These are phyloP conservation scores for Dothistroma pini DNA, from an alignment of 2,329 filamentous ascomycete species.

Conservation along the genomic window DNA sequence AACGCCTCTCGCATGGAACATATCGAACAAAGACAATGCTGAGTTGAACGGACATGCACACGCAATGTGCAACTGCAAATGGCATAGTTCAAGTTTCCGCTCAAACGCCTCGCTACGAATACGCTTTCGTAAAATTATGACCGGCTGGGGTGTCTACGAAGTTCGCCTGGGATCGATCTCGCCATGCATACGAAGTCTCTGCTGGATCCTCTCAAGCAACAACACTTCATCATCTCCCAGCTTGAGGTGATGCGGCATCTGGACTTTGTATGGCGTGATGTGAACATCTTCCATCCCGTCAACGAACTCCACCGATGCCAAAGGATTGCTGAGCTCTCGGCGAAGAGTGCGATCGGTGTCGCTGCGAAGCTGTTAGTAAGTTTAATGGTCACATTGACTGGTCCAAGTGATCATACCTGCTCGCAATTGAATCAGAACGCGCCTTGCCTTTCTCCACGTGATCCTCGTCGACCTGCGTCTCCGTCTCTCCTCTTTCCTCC, in stretches of 20 bases:
- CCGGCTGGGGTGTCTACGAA: neutral
- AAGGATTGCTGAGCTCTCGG: conserved; percentile 18
- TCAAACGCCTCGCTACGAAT: conserved; percentile 1
- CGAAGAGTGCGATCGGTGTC: conserved; percentile 19
- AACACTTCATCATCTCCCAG: conserved; percentile 36
- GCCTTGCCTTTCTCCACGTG: conserved; percentile 13
- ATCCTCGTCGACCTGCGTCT: conserved; percentile 9
- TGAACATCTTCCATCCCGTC: conserved; percentile 28
- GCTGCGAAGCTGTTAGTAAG: neutral
- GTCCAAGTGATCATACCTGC: conserved; percentile 14
- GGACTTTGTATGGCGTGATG: conserved; percentile 33
- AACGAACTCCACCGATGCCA: conserved; percentile 11
- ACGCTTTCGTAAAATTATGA: neutral
- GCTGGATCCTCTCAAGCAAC: conserved; percentile 37
- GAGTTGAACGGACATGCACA: no score
- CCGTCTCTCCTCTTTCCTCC: conserved; percentile 16
- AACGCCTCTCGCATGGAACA: no score
- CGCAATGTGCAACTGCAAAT: no score
- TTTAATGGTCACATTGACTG: neutral
- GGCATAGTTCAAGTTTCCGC: no score
- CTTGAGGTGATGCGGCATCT: conserved; percentile 36
- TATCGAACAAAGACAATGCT: no score
- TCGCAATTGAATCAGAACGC: conserved; percentile 12
- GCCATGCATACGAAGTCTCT: conserved; percentile 28
- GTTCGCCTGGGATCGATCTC: conserved; percentile 6